Conservation (phyloP, 139 green algal genomes). For the Micractinium sp. region DNA sequence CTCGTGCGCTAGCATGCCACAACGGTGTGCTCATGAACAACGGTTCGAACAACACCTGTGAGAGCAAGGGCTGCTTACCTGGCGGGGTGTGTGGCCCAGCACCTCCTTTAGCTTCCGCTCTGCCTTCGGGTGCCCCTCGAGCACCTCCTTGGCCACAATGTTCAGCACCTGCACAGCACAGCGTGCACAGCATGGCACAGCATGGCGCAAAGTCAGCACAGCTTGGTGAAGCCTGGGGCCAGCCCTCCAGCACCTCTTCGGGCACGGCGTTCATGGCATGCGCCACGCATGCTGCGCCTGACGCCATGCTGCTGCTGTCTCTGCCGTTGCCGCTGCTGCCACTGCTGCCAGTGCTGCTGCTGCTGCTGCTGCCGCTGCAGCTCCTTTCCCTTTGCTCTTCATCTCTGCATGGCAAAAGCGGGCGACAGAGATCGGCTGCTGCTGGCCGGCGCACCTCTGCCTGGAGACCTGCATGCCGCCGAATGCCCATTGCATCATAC, state of each 20-base stretch:
- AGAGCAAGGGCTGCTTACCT: constrained; percentile 64
- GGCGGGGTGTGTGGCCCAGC: constrained; percentile 92
- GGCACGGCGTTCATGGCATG: background rate
- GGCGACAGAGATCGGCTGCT: background rate
- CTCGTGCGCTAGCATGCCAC: too few relatives aligned
- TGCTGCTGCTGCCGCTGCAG: too few relatives aligned
- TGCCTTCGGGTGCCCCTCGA: constrained; percentile 76
- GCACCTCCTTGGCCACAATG: constrained; percentile 80
- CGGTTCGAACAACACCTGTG: too few relatives aligned
- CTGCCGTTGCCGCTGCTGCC: too few relatives aligned
- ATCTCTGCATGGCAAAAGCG: too few relatives aligned
- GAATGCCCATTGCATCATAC: constrained; percentile 98
- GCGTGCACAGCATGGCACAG: background rate
- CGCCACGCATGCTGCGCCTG: too few relatives aligned
- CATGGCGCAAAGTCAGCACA: background rate
- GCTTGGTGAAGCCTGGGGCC: too few relatives aligned
- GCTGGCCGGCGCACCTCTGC: constrained; percentile 5
- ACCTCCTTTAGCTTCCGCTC: constrained; percentile 95
- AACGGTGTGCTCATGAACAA: too few relatives aligned
- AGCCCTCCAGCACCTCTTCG: background rate
- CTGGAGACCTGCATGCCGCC: constrained; percentile 85
- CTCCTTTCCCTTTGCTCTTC: background rate
- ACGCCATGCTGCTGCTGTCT: too few relatives aligned
- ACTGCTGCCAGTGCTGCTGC: too few relatives aligned
- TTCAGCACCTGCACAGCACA: constrained; percentile 88